A percentile compares a stretch with the other conserved stretches of the same genome.
These are phyloP conservation scores for Calocybe gangraenosa DNA, from an alignment of 768 basidiomycete species.

Conservation along the genomic window DNA sequence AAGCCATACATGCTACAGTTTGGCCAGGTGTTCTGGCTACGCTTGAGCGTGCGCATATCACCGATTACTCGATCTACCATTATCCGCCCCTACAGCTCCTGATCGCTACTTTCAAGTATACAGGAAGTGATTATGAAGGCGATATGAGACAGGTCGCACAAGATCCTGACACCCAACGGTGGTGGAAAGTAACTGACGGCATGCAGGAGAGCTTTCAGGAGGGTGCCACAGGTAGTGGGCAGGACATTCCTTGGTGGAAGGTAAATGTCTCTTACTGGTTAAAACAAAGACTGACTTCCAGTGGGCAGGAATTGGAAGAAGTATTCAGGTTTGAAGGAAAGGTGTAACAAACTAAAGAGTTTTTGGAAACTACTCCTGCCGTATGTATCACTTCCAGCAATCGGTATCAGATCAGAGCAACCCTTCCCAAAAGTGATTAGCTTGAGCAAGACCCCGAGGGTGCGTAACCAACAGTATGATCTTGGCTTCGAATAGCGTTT, in stretches of 20 bases:
- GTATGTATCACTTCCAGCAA: too few relatives aligned
- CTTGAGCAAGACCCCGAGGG: too few relatives aligned
- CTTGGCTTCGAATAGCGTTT: too few relatives aligned
- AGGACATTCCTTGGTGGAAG: constrained; percentile 68
- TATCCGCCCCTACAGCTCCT: constrained; percentile 59
- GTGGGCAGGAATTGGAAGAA: constrained; percentile 47
- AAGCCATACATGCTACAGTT: constrained; percentile 52
- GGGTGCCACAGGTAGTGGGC: constrained; percentile 66
- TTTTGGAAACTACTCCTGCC: too few relatives aligned
- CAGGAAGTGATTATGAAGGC: constrained; percentile 54
- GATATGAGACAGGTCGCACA: constrained; percentile 66
- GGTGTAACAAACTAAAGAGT: neutral
- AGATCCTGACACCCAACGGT: constrained; percentile 65
- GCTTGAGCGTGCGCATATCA: constrained; percentile 56
- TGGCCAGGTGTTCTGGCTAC: constrained; percentile 70
- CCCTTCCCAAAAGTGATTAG: neutral
- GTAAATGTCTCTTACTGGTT: constrained; percentile 24
- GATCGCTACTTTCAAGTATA: constrained; percentile 79
- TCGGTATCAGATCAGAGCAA: neutral
- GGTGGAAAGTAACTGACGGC: constrained; percentile 73
- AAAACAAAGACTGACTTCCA: neutral
- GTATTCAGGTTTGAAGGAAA: constrained; percentile 67
- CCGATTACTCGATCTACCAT: constrained; percentile 76
- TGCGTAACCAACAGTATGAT: too few relatives aligned
- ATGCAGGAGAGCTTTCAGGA: constrained; percentile 79